phyloP scores from a whole-genome alignment of 495 filamentous ascomycete species.

The Jackrogersella minutella region DNA sequence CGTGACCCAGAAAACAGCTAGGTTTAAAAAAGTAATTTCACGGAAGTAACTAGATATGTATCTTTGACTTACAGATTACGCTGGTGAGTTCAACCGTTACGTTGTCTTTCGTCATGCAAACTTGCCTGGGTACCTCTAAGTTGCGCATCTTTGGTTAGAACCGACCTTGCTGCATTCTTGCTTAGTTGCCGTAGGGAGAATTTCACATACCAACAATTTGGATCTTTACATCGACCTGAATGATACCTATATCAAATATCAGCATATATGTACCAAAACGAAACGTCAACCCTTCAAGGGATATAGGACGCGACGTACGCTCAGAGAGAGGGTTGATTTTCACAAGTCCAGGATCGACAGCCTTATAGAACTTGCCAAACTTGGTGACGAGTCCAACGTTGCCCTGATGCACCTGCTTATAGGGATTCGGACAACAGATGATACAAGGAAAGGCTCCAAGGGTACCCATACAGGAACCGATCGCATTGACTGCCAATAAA shows the following conservation, averaged over 20 bases:
- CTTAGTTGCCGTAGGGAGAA: not conserved
- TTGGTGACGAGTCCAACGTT: conserved; percentile 94
- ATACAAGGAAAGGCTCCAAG: conserved; percentile 92
- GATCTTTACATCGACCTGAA: conserved; percentile 97
- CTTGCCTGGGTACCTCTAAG: conserved; percentile 88
- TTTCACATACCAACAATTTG: conserved; percentile 80
- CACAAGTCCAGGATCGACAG: conserved; percentile 96
- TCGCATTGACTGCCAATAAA: conserved; percentile 66
- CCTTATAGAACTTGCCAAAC: conserved; percentile 95
- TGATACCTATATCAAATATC: conserved; percentile 36
- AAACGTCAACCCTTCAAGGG: too few species aligned
- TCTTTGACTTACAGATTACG: too few species aligned
- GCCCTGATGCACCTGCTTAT: conserved; percentile 91
- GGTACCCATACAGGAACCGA: conserved; percentile 81
- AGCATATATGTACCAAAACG: too few species aligned
- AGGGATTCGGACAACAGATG: conserved; percentile 92
- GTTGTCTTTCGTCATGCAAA: conserved; percentile 99
- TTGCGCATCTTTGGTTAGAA: conserved; percentile 3
- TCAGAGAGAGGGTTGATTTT: conserved; percentile 98
- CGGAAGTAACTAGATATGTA: too few species aligned
- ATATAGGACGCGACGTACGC: too few species aligned
- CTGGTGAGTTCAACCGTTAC: conserved; percentile 92
- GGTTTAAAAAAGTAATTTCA: too few species aligned
- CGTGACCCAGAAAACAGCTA: too few species aligned
- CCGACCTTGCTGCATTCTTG: not conserved